Base-by-base conservation (phyloP, 768 basidiomycete genomes). In the Phylloporus scabripes region DNA sequence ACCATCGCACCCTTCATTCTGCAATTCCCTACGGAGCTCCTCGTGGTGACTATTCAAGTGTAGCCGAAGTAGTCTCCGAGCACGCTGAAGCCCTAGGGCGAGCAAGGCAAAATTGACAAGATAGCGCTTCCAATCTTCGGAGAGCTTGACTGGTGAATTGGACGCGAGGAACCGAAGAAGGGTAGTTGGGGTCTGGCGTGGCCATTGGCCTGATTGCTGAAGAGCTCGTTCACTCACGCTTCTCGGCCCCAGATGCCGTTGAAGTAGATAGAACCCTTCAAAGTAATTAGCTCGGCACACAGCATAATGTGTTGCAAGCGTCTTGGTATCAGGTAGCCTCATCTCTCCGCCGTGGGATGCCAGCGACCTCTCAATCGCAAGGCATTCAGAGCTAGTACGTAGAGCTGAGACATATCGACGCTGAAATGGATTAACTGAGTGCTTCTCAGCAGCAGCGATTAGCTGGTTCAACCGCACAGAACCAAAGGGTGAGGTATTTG, bases 1-100 rank as follows among this genome's bases (percentile, higher is more conserved):
- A 1, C 47, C 59, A 11, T 58, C 51, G 9, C 48, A 58, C 11
- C 57, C 59, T 3, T 40, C 48, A 4, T 60, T 67, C 0, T 52
- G 32, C 3, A 62, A 7, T 37, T 66, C 62, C 44, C 49, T 60
- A 20, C 40, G 55, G 24, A 72, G 59, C 1, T 70, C 71, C 4
- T 68, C 66, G 2, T 48, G 42, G 4, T 59, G 62, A 17, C 45
- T 36, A 4, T 51, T 45, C 0, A 50, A 48, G 2, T 49, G 53
- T 12, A 67, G 50, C 8, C 38, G 46, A 33, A 70, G 37, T 14
- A 73, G 43, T 14, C 73, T 66, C 21, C 66, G 63, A 2, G 70
- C 54, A 23, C 67, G 70, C 29, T 75, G 74, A 12, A 66, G 58
- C 9, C 58, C 54, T 0, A 74, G 42, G 26, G 66, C 41, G 3